Evolutionary conservation across 169 alveolate species (phyloP).

Genomic region (Cryptosporidium tyzzeri): DNA sequence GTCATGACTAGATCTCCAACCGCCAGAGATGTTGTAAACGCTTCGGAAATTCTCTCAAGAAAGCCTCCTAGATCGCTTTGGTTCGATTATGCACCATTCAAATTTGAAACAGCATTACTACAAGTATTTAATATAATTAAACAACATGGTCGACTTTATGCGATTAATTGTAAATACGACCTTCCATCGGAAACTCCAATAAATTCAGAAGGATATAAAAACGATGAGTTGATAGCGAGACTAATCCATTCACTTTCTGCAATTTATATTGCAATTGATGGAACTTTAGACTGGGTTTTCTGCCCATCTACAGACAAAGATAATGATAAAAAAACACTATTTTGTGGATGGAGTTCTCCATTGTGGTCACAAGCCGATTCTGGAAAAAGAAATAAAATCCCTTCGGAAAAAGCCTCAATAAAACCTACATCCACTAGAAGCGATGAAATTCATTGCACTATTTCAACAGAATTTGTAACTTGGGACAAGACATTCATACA

Average conservation of each 20-base stretch:
- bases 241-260: constrained; percentile 58
- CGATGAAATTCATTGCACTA: constrained; percentile 59
- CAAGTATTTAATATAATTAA: constrained; percentile 67
- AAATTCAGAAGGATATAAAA: constrained; percentile 17
- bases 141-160: constrained; percentile 45
- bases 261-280: constrained; percentile 64
- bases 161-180: constrained; percentile 43
- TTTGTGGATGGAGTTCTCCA: constrained; percentile 73
- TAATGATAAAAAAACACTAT: constrained; percentile 24
- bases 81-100: constrained; percentile 68
- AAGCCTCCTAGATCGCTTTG: constrained; percentile 53
- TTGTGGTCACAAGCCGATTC: constrained; percentile 27
- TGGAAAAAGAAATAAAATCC: constrained; percentile 1
- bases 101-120: constrained; percentile 45
- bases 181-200: constrained; percentile 37
- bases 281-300: constrained; percentile 69
- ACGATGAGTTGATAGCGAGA: constrained; percentile 38
- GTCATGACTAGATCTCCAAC: constrained; percentile 75
- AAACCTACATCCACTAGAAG: neutral
- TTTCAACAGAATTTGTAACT: constrained; percentile 51
- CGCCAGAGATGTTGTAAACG: constrained; percentile 24
- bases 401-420: neutral
- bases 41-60: constrained; percentile 12
- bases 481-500: constrained; percentile 58
- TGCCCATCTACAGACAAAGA: constrained; percentile 43